Percentiles rank a stretch among this genome's conserved stretches.
Conservation (phyloP, 2,329 filamentous ascomycete species). For the Aspergillus vadensis region DNA sequence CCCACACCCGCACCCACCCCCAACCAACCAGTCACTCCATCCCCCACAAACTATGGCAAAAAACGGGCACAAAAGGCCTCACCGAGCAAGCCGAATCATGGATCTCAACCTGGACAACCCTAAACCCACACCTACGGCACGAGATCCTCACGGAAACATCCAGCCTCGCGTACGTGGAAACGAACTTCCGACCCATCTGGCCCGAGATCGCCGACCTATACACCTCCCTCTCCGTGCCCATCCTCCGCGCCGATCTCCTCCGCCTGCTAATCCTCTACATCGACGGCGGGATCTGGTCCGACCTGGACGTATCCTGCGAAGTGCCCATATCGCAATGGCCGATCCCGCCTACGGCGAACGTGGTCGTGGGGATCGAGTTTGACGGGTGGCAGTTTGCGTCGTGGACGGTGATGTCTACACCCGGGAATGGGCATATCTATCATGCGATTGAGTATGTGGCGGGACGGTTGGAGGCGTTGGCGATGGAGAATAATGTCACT, state of each 20-base stretch:
- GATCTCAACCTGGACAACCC: conserved; percentile 28
- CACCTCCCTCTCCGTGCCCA: conserved; percentile 32
- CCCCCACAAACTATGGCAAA: conserved; percentile 20
- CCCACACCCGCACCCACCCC: background rate
- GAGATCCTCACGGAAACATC: conserved; percentile 36
- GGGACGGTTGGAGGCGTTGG: conserved; percentile 5
- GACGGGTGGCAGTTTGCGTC: conserved; percentile 17
- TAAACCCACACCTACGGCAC: conserved; percentile 33
- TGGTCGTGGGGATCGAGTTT: conserved; percentile 26
- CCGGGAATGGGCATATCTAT: conserved; percentile 14
- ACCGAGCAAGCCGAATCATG: background rate
- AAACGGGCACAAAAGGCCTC: conserved; percentile 17
- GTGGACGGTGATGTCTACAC: conserved; percentile 18
- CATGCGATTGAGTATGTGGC: conserved; percentile 17
- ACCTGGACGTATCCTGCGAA: conserved; percentile 43
- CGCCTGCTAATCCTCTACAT: conserved; percentile 45
- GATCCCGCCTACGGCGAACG: conserved; percentile 17
- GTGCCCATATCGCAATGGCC: conserved; percentile 37
- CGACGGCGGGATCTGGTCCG: conserved; percentile 47
- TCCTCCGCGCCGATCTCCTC: conserved; percentile 47
- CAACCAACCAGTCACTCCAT: background rate
- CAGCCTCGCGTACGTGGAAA: conserved; percentile 35
- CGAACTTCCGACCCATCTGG: conserved; percentile 33
- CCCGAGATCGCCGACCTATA: conserved; percentile 42
- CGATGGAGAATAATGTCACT: conserved; percentile 8